phyloP scores from a whole-genome alignment of 108 stramenopile genomes.

The Stephanodiscus minutulus region DNA sequence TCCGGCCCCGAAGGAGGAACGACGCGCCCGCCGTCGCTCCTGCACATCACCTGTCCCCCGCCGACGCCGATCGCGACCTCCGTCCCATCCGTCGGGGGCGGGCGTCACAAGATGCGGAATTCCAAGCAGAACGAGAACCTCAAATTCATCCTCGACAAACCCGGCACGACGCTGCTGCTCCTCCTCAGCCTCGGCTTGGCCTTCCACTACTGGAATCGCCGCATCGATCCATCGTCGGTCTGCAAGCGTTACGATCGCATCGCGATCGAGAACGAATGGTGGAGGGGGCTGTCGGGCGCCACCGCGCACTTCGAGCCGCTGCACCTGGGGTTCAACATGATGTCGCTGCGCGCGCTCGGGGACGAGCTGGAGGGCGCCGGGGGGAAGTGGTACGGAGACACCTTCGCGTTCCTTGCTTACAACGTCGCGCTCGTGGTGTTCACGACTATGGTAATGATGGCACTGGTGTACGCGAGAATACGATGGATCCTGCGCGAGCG shows the following conservation, averaged over 20 bases:
- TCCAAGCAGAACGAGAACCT: slow-evolving; percentile 45
- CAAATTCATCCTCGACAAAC: slow-evolving; percentile 35
- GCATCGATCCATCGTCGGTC: slow-evolving; percentile 50
- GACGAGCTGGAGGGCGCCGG: slow-evolving; percentile 56
- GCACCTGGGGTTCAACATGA: slow-evolving; percentile 82
- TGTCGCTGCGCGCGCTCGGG: slow-evolving; percentile 67
- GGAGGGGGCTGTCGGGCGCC: slow-evolving; percentile 64
- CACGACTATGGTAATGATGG: slow-evolving; percentile 63
- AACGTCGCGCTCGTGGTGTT: slow-evolving; percentile 66
- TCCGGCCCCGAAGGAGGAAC: background rate
- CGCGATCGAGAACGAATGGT: slow-evolving; percentile 58
- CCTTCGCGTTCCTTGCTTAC: slow-evolving; percentile 60
- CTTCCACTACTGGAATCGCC: slow-evolving; percentile 70
- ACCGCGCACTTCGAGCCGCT: slow-evolving; percentile 83
- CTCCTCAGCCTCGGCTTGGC: slow-evolving; percentile 60
- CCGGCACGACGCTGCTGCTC: slow-evolving; percentile 54
- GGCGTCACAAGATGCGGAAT: slow-evolving; percentile 30
- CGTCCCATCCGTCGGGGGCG: background rate
- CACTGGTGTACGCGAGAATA: slow-evolving; percentile 42
- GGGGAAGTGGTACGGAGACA: slow-evolving; percentile 35
- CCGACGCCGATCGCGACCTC: slow-evolving; percentile 4
- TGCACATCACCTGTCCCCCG: slow-evolving; percentile 29
- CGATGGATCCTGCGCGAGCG: background rate
- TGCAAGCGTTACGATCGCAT: slow-evolving; percentile 51
- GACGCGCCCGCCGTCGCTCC: background rate